A percentile compares a stretch with the other conserved stretches of the same genome.
These are phyloP conservation scores for Canavalia gladiata DNA, from an alignment of 306 rosid species.

Conservation along the genomic window DNA sequence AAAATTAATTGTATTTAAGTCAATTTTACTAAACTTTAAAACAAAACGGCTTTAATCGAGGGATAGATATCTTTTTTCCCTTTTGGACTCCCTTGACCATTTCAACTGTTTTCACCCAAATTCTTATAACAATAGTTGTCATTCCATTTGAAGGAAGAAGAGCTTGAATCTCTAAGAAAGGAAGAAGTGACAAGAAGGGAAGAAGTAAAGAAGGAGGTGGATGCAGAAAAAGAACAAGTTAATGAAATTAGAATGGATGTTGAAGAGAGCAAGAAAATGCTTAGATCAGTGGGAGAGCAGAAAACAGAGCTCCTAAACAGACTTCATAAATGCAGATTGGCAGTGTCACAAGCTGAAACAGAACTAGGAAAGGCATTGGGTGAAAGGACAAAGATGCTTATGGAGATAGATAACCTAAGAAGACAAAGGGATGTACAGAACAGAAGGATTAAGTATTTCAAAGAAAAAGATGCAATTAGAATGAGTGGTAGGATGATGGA, in stretches of 20 bases:
- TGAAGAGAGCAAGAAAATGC: constrained; percentile 59
- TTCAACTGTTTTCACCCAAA: neutral
- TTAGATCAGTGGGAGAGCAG: constrained; percentile 53
- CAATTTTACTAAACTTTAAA: too few species aligned
- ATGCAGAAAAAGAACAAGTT: constrained; percentile 51
- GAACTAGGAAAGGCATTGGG: neutral
- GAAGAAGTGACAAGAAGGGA: constrained; percentile 52
- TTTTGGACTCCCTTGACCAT: too few species aligned
- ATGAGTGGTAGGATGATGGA: neutral
- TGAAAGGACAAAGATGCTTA: neutral
- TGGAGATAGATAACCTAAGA: neutral
- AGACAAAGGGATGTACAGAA: neutral
- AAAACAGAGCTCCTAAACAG: constrained; percentile 56
- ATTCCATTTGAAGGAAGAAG: constrained; percentile 53
- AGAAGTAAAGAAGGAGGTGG: constrained; percentile 54
- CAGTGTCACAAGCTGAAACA: constrained; percentile 15
- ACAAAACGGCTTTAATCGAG: too few species aligned
- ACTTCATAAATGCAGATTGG: constrained; percentile 51
- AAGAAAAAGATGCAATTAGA: neutral
- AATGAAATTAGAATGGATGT: constrained; percentile 45
- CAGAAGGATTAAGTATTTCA: neutral
- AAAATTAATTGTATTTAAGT: too few species aligned
- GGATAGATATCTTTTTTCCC: too few species aligned
- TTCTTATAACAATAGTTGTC: neutral
- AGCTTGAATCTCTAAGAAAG: constrained; percentile 56